A percentile compares a stretch with the other conserved stretches of the same genome.
Conservation (phyloP, 495 filamentous ascomycete species). For the Clavariopsis aquatica region DNA sequence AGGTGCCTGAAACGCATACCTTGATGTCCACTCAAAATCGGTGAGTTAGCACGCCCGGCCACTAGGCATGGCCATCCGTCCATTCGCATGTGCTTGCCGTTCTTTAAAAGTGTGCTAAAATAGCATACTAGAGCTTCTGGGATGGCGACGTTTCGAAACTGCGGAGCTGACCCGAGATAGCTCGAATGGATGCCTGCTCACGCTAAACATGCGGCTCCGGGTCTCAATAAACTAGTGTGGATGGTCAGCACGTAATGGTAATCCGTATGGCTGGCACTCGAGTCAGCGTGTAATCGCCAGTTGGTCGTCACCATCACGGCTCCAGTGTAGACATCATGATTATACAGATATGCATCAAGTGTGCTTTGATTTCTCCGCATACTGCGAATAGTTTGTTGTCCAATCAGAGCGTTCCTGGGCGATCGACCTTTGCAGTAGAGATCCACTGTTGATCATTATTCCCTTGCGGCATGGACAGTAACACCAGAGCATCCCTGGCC, state of each 20-base stretch:
- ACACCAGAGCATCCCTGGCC: background rate
- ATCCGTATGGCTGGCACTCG: background rate
- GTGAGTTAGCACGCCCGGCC: background rate
- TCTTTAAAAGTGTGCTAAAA: background rate
- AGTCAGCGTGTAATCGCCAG: background rate
- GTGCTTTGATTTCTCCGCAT: background rate
- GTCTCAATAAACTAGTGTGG: background rate
- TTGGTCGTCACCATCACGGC: slow-evolving; percentile 7
- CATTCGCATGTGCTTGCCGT: background rate
- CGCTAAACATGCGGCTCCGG: slow-evolving; percentile 2
- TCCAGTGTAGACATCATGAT: background rate
- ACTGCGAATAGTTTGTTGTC: slow-evolving; percentile 1
- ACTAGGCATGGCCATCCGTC: background rate
- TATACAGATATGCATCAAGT: background rate
- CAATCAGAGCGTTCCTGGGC: slow-evolving; percentile 21
- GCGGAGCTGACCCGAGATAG: background rate
- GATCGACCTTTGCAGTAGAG: background rate
- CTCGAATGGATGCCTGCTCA: background rate
- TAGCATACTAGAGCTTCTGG: background rate
- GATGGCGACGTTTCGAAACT: background rate
- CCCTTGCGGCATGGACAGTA: background rate
- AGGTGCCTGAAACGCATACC: background rate
- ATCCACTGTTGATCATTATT: slow-evolving; percentile 17
- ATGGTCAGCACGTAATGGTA: slow-evolving; percentile 17
- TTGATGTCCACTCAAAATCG: background rate